A percentile compares a stretch with the other conserved stretches of the same genome.
Conservation (phyloP, 164 flowering plant genomes). For the Annona squamosa region DNA sequence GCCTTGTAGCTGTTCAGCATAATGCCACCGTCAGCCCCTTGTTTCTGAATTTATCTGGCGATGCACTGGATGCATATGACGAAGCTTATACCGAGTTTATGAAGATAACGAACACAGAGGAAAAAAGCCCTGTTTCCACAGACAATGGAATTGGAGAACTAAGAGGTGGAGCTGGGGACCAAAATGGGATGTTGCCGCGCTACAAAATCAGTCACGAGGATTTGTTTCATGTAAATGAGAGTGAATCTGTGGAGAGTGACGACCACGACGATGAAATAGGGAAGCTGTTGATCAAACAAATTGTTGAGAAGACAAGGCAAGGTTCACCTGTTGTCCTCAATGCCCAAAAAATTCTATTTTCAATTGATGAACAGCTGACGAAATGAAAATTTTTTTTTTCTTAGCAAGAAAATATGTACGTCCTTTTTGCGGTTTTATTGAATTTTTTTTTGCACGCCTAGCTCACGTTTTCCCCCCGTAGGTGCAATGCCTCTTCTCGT, state of each 20-base stretch:
- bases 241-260: slow-evolving; percentile 23
- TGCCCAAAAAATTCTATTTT: slow-evolving; percentile 40
- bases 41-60: slow-evolving; percentile 52
- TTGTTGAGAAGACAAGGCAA: slow-evolving; percentile 58
- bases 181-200: slow-evolving; percentile 7
- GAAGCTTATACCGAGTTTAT: slow-evolving; percentile 48
- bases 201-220: slow-evolving; percentile 2
- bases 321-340: slow-evolving; percentile 53
- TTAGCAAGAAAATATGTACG: background rate
- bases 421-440: background rate
- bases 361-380: slow-evolving; percentile 27
- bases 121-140: slow-evolving; percentile 23
- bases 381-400: slow-evolving; percentile 1
- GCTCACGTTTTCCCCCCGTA: background rate
- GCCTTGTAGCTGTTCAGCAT: slow-evolving; percentile 19
- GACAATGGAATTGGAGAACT: slow-evolving; percentile 4
- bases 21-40: slow-evolving; percentile 24
- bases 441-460: background rate
- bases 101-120: slow-evolving; percentile 32
- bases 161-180: slow-evolving; percentile 4
- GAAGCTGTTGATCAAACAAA: slow-evolving; percentile 45
- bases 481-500: no score
- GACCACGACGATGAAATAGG: slow-evolving; percentile 38
- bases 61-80: slow-evolving; percentile 56
- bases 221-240: slow-evolving; percentile 5